Evolutionary conservation across 768 basidiomycete genomes (phyloP), one percentile per base, ranked within the genome.

Genomic region (Collybia sp.): DNA sequence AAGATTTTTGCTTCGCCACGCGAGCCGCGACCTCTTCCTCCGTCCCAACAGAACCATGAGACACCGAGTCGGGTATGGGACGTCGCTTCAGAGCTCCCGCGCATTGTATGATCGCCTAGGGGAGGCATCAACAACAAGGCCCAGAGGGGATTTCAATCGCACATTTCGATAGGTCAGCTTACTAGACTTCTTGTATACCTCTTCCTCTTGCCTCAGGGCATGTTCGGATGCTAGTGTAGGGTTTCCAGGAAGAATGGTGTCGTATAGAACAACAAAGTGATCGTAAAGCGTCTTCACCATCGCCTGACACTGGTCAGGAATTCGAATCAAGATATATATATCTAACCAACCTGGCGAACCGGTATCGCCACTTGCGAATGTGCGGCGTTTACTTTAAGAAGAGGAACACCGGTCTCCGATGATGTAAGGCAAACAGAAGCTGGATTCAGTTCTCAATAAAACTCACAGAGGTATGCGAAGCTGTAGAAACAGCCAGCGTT

Each of bases 111-210:
- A 77, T 64, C 12, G 76, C 76, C 77, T 79, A 53, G 15, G 38
- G 32, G 25, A 42, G 44, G 42, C 16, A 31, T 61, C 40, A 59
- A 49, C 43, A 35, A 43, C 19, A 45, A 37, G 8, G 16, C 5
- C 32, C 16, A 43, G 40, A 6, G 32, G 12, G 33, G 9, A n/a
- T 33, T 36, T 35, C 25, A 32, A 12, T 56, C 79, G 51, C 58
- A 88, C 89, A 68, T 87, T 86, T 42, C 90, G 85, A 63, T 95
- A 95, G 0, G 90, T 90, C 40, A 79, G 61, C 63, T 88, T 91
- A 43, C 73, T 84, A 0, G 86, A 79, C 50, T 79, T 81, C 18
- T 70, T 71, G 64, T 92, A 93, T 0, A 92, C 73, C 48, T 91
- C 84, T 30, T 79, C 77, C 57, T 95, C 93, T 56, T 95, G 91